Evolutionary conservation across 108 stramenopile species (phyloP), one percentile per base, ranked within the genome.

Genomic region (Cyclotella cryptica): DNA sequence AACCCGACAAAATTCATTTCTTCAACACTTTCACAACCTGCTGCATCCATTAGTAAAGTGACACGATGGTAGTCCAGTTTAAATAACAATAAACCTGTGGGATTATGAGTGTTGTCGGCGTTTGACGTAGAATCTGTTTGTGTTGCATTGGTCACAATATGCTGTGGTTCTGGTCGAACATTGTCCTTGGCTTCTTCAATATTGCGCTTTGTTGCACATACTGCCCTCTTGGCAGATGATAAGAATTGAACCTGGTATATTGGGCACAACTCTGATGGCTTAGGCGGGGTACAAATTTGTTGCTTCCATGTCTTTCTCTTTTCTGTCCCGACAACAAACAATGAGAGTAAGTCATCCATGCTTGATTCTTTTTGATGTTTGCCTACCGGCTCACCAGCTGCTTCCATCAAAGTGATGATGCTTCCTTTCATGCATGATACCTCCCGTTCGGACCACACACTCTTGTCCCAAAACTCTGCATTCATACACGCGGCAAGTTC

Each of bases 391-490:
- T 35, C 35, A 6, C 35, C 35, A 2, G 4, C 6, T 2, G 35
- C 35, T 35, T 74, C 74, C 63, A 74, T 74, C 43, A 64, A 39
- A 52, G 15, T 44, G 10, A 53, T 17, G 5, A 74, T 74, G 51
- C 60, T 74, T 42, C 40, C 15, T 51, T 74, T 64, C 73, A 74
- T 49, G 10, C 28, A 0, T 51, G 17, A 0, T 17, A 43, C 9
- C 0, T 74, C 73, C 24, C 53, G 61, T 10, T 74, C 57, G 8
- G 71, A 46, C 71, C 58, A 72, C 9, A 27, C 1, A 7, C 21
- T 39, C 28, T 45, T 17, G 6, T 61, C 39, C 71, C 71, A 72
- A 27, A 54, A 42, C 13, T 18, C 13, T 11, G 17, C 61, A 64
- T 28, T 41, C 11, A 60, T 40, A 35, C 73, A 40, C 18, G 73